Evolutionary conservation across 2,329 filamentous ascomycete species (phyloP).

Genomic region (Hypoxylon sp.): DNA sequence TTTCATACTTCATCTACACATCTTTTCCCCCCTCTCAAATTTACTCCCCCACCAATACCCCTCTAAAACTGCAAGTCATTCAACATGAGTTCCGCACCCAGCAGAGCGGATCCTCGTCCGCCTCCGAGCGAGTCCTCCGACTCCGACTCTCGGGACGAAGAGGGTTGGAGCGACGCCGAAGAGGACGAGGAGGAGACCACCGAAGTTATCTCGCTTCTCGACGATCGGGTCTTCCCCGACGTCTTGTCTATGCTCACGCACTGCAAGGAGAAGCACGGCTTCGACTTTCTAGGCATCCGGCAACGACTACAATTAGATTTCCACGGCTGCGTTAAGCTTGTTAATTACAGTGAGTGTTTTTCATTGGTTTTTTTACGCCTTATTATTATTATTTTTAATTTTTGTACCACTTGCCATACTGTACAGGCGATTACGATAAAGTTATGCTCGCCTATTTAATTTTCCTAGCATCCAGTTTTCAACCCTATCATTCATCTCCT

Average conservation of each 20-base stretch:
- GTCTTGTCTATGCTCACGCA: constrained; percentile 76
- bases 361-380: not conserved
- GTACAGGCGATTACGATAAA: not conserved
- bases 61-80: constrained; percentile 3
- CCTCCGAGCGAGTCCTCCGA: constrained; percentile 56
- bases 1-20: constrained; percentile 13
- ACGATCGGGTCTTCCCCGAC: constrained; percentile 75
- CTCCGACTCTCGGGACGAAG: constrained; percentile 56
- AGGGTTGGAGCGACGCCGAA: constrained; percentile 70
- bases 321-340: constrained; percentile 79
- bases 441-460: not conserved
- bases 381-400: not conserved
- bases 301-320: constrained; percentile 76
- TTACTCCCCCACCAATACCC: not conserved
- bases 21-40: not conserved
- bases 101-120: constrained; percentile 40
- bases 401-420: not conserved
- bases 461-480: not conserved
- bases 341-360: constrained; percentile 72
- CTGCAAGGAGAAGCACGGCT: constrained; percentile 75
- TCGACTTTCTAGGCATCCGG: constrained; percentile 76
- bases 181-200: constrained; percentile 73
- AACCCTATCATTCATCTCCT: not conserved
- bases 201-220: constrained; percentile 77
- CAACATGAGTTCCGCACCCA: constrained; percentile 35